A percentile compares a stretch with the other conserved stretches of the same genome.
These are phyloP conservation scores for Lonicera japonica DNA, from an alignment of 129 eudicot species.

Conservation along the genomic window DNA sequence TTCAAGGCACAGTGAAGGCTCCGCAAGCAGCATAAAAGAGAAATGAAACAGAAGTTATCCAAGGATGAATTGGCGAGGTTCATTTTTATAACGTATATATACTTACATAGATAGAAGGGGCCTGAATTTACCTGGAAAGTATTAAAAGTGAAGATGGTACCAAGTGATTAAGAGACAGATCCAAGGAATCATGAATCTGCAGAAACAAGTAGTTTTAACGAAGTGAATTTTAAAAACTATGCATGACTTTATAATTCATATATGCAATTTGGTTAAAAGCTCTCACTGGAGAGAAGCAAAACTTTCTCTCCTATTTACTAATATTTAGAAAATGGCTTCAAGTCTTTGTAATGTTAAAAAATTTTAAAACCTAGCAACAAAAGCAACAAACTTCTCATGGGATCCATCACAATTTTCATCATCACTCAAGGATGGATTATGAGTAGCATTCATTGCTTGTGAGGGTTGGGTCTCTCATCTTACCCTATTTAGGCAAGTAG, in stretches of 20 bases:
- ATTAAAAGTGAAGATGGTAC: conserved; percentile 97
- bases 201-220: conserved; percentile 16
- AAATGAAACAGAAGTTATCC: not conserved
- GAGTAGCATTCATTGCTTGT: too few relatives aligned
- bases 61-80: not conserved
- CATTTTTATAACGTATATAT: not conserved
- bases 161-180: conserved; percentile 89
- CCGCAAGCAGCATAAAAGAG: conserved; percentile 27
- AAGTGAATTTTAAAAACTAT: not conserved
- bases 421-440: too few relatives aligned
- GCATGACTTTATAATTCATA: not conserved
- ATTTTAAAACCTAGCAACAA: not conserved
- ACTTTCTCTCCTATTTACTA: not conserved
- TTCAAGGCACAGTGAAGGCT: conserved; percentile 84
- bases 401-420: too few relatives aligned
- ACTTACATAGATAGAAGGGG: not conserved
- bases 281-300: not conserved
- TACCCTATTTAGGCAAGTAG: too few relatives aligned
- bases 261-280: not conserved
- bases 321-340: not conserved
- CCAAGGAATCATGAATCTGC: conserved; percentile 96
- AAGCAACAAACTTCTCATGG: too few relatives aligned
- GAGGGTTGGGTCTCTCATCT: too few relatives aligned
- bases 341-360: not conserved
- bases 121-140: conserved; percentile 71